phyloP scores from a whole-genome alignment of 176 grass and related monocot species.

The Panicum miliaceum region DNA sequence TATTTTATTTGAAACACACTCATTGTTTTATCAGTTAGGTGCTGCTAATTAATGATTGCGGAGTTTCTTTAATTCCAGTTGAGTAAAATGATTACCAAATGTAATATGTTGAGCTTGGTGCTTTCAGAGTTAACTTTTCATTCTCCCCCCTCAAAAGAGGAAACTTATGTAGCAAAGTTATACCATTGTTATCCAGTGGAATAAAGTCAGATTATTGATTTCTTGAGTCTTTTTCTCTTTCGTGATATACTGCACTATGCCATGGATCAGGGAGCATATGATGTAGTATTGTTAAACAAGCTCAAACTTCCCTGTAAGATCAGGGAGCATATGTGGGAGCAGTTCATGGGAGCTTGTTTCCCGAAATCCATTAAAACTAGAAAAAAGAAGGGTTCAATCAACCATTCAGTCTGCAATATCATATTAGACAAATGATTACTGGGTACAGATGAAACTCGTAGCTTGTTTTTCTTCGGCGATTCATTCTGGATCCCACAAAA shows the following conservation, averaged over 20 bases:
- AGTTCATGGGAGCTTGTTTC: conserved; percentile 16
- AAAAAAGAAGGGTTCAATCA: conserved; percentile 33
- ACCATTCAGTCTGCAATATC: conserved; percentile 35
- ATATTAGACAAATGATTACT: conserved; percentile 54
- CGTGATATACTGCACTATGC: conserved; percentile 10
- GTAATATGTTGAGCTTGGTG: conserved; percentile 45
- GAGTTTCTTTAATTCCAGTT: conserved; percentile 21
- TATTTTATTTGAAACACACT: conserved; percentile 9
- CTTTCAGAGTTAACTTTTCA: conserved; percentile 9
- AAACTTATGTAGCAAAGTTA: conserved; percentile 42
- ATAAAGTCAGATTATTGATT: conserved; percentile 33
- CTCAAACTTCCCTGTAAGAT: neutral
- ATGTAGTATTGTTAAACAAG: neutral
- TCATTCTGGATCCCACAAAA: conserved; percentile 59
- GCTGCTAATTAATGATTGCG: neutral
- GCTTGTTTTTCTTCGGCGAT: conserved; percentile 54
- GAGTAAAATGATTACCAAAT: conserved; percentile 35
- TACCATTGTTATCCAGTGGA: neutral
- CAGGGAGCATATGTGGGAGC: neutral
- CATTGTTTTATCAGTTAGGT: conserved; percentile 16
- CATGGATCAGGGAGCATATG: conserved; percentile 2
- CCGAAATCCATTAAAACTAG: conserved; percentile 24
- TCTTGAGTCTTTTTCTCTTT: conserved; percentile 14
- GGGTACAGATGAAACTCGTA: conserved; percentile 63
- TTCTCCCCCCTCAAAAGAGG: conserved; percentile 25